Base-by-base conservation (phyloP, 2,329 filamentous ascomycete species). In the Arthrinium phaeospermum region DNA sequence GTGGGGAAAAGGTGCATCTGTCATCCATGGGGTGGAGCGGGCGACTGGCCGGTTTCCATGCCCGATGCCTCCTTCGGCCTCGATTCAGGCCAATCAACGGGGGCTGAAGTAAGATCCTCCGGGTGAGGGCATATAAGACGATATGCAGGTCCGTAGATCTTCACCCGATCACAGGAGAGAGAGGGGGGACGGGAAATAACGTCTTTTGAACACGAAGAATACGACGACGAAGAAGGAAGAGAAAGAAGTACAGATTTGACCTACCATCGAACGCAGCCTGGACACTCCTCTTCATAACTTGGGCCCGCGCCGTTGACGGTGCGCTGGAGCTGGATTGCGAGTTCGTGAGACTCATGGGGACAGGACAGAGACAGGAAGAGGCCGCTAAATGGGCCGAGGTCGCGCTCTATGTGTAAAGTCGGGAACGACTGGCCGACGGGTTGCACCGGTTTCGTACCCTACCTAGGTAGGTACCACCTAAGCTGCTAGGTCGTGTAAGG, bases 241-340 rank as follows among this genome's bases (percentile, higher is more conserved):
- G n/a, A n/a, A 46, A 14, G 2, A 71, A 71, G 49, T 75, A 73
- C 19, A 73, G 72, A 72, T 71, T 70, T 61, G 49, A 73, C 84
- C 77, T 85, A 90, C 89, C 89, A 82, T 91, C 88, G 83, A 91
- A 91, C 49, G 87, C 86, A 74, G 88, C 85, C 80, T 91, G 89
- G 71, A 89, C 87, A 76, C 85, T 89, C 78, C 89, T 85, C 83
- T 91, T 91, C 71, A 90, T 81, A 41, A 82, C 83, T 76, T 86
- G 86, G 73, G 80, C 82, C 73, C 84, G 83, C 44, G 46, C 44
- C 70, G 81, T 80, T 73, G 84, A 84, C 64, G 77, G 83, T 72
- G 87, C 88, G 53, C 83, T 83, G 70, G 87, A 84, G 69, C 85
- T 86, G 77, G 87, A 86, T 64, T 87, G 81, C 73, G 87, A 87